These are phyloP conservation scores for Rosa chinensis DNA, from an alignment of 306 rosid genomes.

Conservation along the genomic window DNA sequence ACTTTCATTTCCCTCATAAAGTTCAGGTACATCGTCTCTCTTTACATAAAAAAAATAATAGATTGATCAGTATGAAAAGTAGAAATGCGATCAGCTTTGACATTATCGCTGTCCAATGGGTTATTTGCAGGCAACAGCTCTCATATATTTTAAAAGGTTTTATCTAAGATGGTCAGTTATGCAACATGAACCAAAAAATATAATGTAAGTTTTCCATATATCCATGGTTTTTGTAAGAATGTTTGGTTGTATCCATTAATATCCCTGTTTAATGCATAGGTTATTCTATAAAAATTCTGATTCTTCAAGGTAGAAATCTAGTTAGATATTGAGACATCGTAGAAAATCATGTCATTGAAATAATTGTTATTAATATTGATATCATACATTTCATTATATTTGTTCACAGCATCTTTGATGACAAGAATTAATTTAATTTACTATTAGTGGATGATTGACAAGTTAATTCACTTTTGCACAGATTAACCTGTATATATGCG, in stretches of 20 bases:
- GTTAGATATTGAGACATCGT: background rate
- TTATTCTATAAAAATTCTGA: constrained; percentile 10
- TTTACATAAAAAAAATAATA: constrained; percentile 8
- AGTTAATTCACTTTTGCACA: constrained; percentile 30
- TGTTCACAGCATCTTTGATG: background rate
- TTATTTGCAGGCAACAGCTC: constrained; percentile 80
- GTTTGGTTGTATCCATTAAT: background rate
- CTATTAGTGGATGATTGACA: background rate
- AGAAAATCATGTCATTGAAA: background rate
- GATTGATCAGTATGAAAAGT: background rate
- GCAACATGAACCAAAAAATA: constrained; percentile 92
- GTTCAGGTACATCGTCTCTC: constrained; percentile 61
- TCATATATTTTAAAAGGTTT: constrained; percentile 91
- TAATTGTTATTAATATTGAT: background rate
- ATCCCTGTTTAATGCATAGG: background rate
- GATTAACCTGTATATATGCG: constrained; percentile 97
- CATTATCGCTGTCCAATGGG: constrained; percentile 30
- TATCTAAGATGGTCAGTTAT: constrained; percentile 89
- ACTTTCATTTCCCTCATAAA: constrained; percentile 85
- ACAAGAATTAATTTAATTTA: background rate
- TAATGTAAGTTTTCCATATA: constrained; percentile 63
- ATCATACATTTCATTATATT: background rate
- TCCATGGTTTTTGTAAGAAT: constrained; percentile 5
- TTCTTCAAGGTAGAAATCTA: constrained; percentile 6
- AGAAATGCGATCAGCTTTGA: background rate